Evolutionary conservation across 2,329 filamentous ascomycete species (phyloP), one percentile per base, ranked within the genome.

Genomic region (Leptographium radiaticola): DNA sequence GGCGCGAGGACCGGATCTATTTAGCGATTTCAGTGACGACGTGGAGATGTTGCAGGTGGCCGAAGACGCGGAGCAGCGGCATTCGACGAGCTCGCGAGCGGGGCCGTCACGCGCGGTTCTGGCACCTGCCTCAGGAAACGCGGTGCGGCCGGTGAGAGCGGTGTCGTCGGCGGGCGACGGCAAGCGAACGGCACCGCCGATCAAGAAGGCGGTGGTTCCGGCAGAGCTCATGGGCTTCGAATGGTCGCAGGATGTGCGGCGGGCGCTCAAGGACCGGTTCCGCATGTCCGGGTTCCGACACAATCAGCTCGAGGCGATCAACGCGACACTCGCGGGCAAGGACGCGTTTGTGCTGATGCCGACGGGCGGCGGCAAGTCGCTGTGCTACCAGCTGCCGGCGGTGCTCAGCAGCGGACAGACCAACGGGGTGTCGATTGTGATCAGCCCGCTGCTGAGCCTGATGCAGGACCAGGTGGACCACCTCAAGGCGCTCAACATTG

Each of bases 341-440:
- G 91, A 98, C 68, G 85, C 87, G 0, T 98, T 98, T 65, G 86
- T 98, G 16, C 74, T 98, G 42, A 98, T 98, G 93, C 93, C 94
- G 2, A 98, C 93, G 0, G 93, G 93, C 52, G 93, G 93, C 56
- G 93, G 93, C 44, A 98, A 98, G 66, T 97, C 91, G 1, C 75
- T 98, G 2, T 97, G 93, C 67, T 98, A 98, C 66, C 94, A 98
- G 66, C 72, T 98, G 13, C 94, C 93, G 15, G 88, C 93, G 2
- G 79, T 97, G 20, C 76, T 98, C 36, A 80, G 76, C 49, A 86
- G 81, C 47, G 93, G 93, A 45, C 86, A 79, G 62, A 97, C 91
- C 0, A 74, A 74, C 38, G 94, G 93, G 4, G 83, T 98, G 30
- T 97, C 91, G 0, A 77, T 98, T 53, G 93, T 98, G 3, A 81